These are phyloP conservation scores for Aechmea fasciata DNA, from an alignment of 176 grass and related monocot species.

Conservation along the genomic window DNA sequence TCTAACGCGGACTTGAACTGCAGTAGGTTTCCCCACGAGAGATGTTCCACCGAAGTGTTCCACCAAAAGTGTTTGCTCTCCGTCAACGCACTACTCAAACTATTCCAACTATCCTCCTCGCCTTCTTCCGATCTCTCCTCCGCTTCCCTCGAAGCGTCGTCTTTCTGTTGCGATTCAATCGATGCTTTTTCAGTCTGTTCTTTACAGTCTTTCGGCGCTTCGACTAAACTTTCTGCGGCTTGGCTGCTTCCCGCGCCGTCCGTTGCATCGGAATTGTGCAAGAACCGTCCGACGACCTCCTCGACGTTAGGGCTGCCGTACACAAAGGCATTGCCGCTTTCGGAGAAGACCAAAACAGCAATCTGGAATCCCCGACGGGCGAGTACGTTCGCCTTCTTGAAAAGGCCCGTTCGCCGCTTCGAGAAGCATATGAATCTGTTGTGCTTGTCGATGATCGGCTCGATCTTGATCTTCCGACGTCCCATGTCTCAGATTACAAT, in stretches of 20 bases:
- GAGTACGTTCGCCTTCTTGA: not conserved
- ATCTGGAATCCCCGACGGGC: not conserved
- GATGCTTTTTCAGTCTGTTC: too few species aligned
- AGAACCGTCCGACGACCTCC: not conserved
- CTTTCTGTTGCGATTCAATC: not conserved
- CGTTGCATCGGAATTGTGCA: not conserved
- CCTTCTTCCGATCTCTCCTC: not conserved
- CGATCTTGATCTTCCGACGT: not conserved
- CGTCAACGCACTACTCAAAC: not conserved
- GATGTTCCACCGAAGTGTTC: not conserved
- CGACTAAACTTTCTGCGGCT: not conserved
- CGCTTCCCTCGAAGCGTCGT: not conserved
- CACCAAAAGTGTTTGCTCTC: not conserved
- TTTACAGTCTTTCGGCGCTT: not conserved
- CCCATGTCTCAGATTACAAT: not conserved
- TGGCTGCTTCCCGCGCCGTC: not conserved
- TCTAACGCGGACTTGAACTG: not conserved
- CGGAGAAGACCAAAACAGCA: not conserved
- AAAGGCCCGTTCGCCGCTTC: conserved; percentile 2
- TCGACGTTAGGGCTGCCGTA: not conserved
- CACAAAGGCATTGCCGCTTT: not conserved
- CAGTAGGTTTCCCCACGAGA: not conserved
- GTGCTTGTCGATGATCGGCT: not conserved
- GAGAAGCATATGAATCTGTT: not conserved
- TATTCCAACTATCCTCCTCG: not conserved